Base-by-base conservation (phyloP, 2,329 filamentous ascomycete genomes). In the Scedosporium apiospermum region DNA sequence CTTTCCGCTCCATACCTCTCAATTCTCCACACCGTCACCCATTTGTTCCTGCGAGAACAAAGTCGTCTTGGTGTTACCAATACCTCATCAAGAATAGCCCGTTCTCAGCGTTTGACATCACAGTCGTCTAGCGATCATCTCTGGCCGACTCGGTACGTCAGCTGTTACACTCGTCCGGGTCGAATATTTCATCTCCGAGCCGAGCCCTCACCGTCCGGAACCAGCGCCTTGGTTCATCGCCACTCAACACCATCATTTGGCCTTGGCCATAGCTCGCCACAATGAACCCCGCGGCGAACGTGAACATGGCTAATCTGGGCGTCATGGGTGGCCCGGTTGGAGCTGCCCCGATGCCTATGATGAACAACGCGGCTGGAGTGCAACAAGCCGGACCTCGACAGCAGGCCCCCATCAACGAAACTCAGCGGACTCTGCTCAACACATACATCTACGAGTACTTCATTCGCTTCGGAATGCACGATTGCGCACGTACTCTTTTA, bases 371-470 rank as follows among this genome's bases (percentile, higher is more conserved):
- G 63, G 30, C 62, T 62, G 30, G 61, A 68, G 66, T 44, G 63
- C 74, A 77, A 65, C 76, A 74, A 66, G 73, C 34, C 34, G 63
- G 55, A 38, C 61, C 41, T 18, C 49, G 62, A n/a, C 62, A 57
- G 30, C 59, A 60, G 27, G 60, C 57, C 6, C 57, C 63, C 14
- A 53, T 74, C 65, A 78, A 75, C 66, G 78, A 80, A 58, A 74
- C 72, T 65, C 79, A 78, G 67, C 84, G 82, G 66, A 77, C 81
- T 58, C 77, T 86, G 64, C 82, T 95, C 60, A 93, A 93, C 77
- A 93, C 90, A 21, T 93, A 93, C 74, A 95, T 95, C 67, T 95
- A 93, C 80, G 90, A 95, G 71, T 93, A 95, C 74, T 93, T 98
- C 67, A 80, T 97, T 67, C 91, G 90, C 70, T 89, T 91, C 73